A percentile compares a stretch with the other conserved stretches of the same genome.
These are phyloP conservation scores for Metschnikowia reukaufii DNA, from an alignment of 805 yeast species.

Conservation along the genomic window DNA sequence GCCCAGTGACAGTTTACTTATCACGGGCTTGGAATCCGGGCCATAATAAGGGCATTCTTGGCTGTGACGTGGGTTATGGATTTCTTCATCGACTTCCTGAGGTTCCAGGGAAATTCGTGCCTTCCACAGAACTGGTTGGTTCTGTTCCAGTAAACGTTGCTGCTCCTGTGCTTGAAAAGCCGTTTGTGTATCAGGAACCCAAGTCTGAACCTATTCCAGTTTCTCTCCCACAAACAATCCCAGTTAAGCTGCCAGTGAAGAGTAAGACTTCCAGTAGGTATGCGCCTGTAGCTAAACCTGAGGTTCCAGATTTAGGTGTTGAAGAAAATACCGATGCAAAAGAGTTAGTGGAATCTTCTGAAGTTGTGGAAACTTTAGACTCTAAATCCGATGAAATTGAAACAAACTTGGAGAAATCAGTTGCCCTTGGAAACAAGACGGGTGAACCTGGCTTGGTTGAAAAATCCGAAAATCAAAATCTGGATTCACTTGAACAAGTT, in stretches of 20 bases:
- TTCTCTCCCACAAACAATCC: not conserved
- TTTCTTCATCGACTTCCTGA: slow-evolving; percentile 82
- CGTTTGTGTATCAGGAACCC: not conserved
- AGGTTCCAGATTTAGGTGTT: not conserved
- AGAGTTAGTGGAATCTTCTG: too few relatives aligned
- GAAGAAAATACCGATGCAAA: too few relatives aligned
- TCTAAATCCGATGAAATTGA: too few relatives aligned
- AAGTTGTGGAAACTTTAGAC: too few relatives aligned
- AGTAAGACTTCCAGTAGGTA: slow-evolving; percentile 3
- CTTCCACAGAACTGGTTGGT: not conserved
- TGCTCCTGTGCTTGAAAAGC: not conserved
- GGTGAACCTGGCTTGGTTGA: too few relatives aligned
- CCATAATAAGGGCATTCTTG: slow-evolving; percentile 71
- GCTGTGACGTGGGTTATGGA: slow-evolving; percentile 96
- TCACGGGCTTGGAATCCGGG: slow-evolving; percentile 66
- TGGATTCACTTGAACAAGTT: too few relatives aligned
- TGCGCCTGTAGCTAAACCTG: not conserved
- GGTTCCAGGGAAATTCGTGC: slow-evolving; percentile 22
- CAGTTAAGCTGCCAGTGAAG: not conserved
- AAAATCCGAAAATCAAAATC: too few relatives aligned
- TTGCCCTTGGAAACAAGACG: too few relatives aligned
- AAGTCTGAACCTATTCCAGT: not conserved
- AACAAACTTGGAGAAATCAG: too few relatives aligned
- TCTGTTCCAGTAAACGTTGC: not conserved
- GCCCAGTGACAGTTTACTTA: slow-evolving; percentile 78